phyloP scores from a whole-genome alignment of 1,139 yeast species.

The Candida labiduridarum region DNA sequence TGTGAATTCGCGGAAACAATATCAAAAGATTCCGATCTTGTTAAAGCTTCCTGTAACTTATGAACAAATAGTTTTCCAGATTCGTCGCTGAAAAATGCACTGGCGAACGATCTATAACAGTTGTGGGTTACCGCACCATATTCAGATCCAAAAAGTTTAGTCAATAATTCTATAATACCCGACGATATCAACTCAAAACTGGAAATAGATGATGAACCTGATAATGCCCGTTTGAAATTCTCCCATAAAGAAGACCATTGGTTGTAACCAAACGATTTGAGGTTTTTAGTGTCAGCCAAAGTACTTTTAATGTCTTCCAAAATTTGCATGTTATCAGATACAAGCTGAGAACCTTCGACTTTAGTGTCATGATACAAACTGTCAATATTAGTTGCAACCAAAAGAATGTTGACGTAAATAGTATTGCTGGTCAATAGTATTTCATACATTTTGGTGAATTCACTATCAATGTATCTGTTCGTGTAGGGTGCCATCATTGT shows the following conservation, averaged over 20 bases:
- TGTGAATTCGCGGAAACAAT: constrained; percentile 58
- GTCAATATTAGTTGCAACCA: constrained; percentile 24
- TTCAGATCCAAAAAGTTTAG: constrained; percentile 38
- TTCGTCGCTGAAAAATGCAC: constrained; percentile 40
- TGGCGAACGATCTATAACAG: constrained; percentile 50
- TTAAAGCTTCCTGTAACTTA: constrained; percentile 75
- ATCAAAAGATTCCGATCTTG: constrained; percentile 76
- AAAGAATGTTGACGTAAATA: constrained; percentile 22
- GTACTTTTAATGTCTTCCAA: constrained; percentile 21
- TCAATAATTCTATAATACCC: constrained; percentile 57
- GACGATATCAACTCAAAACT: constrained; percentile 78
- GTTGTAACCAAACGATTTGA: constrained; percentile 22
- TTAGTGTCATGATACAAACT: constrained; percentile 21
- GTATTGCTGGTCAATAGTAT: constrained; percentile 22
- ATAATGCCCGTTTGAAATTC: constrained; percentile 35
- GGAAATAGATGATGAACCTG: constrained; percentile 43
- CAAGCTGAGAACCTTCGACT: constrained; percentile 13
- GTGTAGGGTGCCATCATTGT: constrained; percentile 19
- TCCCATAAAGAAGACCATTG: constrained; percentile 55
- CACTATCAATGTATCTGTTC: constrained; percentile 35
- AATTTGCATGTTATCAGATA: constrained; percentile 22
- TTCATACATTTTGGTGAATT: constrained; percentile 35
- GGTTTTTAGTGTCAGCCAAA: constrained; percentile 15
- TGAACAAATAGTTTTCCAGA: constrained; percentile 26
- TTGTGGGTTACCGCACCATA: constrained; percentile 23